phyloP scores from a whole-genome alignment of 805 yeast species.

The Wickerhamiella nectarea region DNA sequence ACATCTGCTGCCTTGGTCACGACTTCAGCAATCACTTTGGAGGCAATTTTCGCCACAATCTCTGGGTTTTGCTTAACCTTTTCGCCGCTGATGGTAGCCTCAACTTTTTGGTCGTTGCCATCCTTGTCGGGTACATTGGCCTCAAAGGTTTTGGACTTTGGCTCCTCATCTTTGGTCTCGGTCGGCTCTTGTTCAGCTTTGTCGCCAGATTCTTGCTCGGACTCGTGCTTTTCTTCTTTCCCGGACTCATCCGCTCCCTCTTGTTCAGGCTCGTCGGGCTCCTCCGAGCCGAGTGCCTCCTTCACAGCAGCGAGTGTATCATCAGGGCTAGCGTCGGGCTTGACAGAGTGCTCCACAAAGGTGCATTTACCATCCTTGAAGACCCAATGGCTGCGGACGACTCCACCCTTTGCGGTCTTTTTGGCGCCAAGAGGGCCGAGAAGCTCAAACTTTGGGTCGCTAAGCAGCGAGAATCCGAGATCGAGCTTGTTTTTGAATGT shows the following conservation, averaged over 20 bases:
- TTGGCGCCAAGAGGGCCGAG: constrained; percentile 71
- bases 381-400: constrained; percentile 84
- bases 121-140: background rate
- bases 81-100: background rate
- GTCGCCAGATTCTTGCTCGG: background rate
- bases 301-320: constrained; percentile 20
- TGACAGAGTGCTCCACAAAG: constrained; percentile 38
- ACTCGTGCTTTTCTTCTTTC: too few species aligned
- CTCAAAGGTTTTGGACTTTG: background rate
- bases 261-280: background rate
- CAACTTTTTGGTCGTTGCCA: background rate
- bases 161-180: background rate
- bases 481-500: constrained; percentile 59
- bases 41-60: background rate
- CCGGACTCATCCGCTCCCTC: too few species aligned
- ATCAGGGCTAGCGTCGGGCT: constrained; percentile 28
- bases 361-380: constrained; percentile 63
- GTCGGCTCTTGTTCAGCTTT: background rate
- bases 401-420: constrained; percentile 53
- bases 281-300: constrained; percentile 1
- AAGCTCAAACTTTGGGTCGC: constrained; percentile 60
- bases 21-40: constrained; percentile 4
- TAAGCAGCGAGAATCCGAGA: constrained; percentile 58
- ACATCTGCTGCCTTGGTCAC: constrained; percentile 16
- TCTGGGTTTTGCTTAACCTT: background rate